Evolutionary conservation across 2,329 filamentous ascomycete species (phyloP), one percentile per base, ranked within the genome.

Genomic region (Penicillium sp.): DNA sequence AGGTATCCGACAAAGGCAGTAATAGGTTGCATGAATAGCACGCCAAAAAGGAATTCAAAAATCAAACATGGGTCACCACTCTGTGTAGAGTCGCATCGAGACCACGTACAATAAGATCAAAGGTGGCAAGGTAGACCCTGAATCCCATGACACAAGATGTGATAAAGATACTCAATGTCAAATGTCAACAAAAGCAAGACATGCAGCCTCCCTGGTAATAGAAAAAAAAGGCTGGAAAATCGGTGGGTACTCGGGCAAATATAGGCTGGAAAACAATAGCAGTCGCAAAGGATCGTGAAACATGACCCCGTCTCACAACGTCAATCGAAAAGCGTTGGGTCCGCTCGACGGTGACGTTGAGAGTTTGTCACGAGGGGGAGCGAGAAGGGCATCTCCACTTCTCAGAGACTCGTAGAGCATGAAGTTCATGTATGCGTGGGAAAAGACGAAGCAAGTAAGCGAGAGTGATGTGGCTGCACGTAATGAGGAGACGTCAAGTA

Each of bases 1-100:
- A 66, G 64, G 63, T 66, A 67, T 66, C 63, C 65, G 61, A 58
- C 57, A 60, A 46, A 27, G 7, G 35, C 25, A 25, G 29, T 12
- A 33, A 34, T 5, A 9, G 26, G n/a, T 11, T 18, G n/a, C 18
- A 32, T 24, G 24, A 12, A 27, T 5, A 50, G 39, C 26, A 48
- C 24, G 3, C 18, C 40, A 48, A 50, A 47, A 47, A 47, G 50
- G 54, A 41, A 57, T 49, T 48, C 48, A 52, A 45, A 50, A 35
- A 25, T n/a, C 7, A 29, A 40, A 35, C 50, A 41, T 13, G 53
- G 35, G 40, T 42, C 42, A 42, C 41, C 39, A 35, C 43, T 26
- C 47, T 26, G 33, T 44, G 45, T 42, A 45, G 34, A 51, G 43
- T 46, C 45, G 45, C 34, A 33, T 27, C 32, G 18, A 38, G 36